phyloP scores from a whole-genome alignment of 164 flowering plant species.

The Brasenia schreberi region DNA sequence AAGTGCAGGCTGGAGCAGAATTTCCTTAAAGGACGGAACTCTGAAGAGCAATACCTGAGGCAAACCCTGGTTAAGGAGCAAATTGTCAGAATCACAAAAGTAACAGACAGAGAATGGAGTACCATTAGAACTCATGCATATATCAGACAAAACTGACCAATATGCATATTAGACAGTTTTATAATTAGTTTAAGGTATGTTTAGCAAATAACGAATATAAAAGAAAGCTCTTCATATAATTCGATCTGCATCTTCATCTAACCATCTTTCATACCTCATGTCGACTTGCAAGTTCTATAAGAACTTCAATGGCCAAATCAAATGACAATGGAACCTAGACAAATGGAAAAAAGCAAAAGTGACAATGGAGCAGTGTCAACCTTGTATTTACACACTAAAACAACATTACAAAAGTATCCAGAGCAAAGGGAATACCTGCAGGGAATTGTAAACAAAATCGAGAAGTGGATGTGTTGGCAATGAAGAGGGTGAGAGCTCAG shows the following conservation, averaged over 20 bases:
- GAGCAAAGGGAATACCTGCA: constrained; percentile 44
- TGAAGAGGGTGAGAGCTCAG: constrained; percentile 50
- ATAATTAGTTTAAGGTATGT: too few species aligned
- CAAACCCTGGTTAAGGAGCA: constrained; percentile 42
- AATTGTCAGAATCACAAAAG: neutral
- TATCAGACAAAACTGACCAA: too few species aligned
- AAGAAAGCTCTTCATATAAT: too few species aligned
- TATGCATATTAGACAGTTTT: too few species aligned
- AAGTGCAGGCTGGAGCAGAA: constrained; percentile 79
- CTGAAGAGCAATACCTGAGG: constrained; percentile 67
- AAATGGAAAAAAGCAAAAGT: neutral
- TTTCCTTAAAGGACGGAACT: constrained; percentile 67
- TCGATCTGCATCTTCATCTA: too few species aligned
- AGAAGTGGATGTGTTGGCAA: constrained; percentile 78
- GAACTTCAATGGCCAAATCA: constrained; percentile 87
- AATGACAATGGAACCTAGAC: constrained; percentile 58
- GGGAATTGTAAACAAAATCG: constrained; percentile 64
- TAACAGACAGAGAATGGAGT: too few species aligned
- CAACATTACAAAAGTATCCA: too few species aligned
- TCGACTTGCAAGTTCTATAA: constrained; percentile 70
- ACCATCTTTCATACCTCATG: constrained; percentile 55
- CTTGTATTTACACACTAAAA: too few species aligned
- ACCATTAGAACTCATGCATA: too few species aligned
- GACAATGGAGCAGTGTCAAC: too few species aligned
- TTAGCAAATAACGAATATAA: too few species aligned